Evolutionary conservation across 495 filamentous ascomycete genomes (phyloP).

Genomic region (Neurospora africana): DNA sequence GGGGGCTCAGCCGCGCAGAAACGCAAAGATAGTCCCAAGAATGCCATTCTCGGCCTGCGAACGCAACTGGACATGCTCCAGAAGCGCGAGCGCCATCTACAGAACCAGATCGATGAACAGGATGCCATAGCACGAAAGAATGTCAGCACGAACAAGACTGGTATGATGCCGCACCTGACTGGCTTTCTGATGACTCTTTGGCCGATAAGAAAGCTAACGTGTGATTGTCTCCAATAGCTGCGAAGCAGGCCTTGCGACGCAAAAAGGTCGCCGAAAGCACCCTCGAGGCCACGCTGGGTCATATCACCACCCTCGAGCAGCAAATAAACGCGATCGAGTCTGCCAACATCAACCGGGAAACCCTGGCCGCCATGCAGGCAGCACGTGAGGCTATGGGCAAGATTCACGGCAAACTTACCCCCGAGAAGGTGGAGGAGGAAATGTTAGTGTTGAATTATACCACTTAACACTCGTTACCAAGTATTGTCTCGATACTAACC

Average conservation of each 20-base stretch:
- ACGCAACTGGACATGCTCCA: constrained; percentile 93
- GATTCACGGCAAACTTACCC: constrained; percentile 82
- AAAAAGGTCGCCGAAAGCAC: constrained; percentile 92
- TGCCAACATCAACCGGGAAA: constrained; percentile 97
- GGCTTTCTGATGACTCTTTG: background rate
- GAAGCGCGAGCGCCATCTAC: constrained; percentile 87
- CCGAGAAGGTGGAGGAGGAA: constrained; percentile 86
- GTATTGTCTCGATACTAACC: constrained; percentile 12
- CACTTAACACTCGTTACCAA: background rate
- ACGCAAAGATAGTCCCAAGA: constrained; percentile 89
- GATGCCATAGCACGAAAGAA: constrained; percentile 86
- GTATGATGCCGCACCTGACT: constrained; percentile 36
- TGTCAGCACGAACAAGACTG: constrained; percentile 79
- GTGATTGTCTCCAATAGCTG: constrained; percentile 44
- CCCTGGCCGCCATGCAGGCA: constrained; percentile 84
- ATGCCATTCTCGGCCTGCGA: constrained; percentile 84
- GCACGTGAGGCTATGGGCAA: constrained; percentile 79
- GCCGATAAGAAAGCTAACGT: constrained; percentile 6
- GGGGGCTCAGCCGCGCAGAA: constrained; percentile 61
- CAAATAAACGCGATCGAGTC: constrained; percentile 96
- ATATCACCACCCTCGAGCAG: constrained; percentile 85
- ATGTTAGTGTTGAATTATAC: constrained; percentile 55
- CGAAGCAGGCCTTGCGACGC: constrained; percentile 80
- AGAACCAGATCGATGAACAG: constrained; percentile 87
- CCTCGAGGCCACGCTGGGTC: constrained; percentile 76